Evolutionary conservation across 1,139 yeast species (phyloP), one percentile per base, ranked within the genome.

Genomic region (Diutina rugosa): DNA sequence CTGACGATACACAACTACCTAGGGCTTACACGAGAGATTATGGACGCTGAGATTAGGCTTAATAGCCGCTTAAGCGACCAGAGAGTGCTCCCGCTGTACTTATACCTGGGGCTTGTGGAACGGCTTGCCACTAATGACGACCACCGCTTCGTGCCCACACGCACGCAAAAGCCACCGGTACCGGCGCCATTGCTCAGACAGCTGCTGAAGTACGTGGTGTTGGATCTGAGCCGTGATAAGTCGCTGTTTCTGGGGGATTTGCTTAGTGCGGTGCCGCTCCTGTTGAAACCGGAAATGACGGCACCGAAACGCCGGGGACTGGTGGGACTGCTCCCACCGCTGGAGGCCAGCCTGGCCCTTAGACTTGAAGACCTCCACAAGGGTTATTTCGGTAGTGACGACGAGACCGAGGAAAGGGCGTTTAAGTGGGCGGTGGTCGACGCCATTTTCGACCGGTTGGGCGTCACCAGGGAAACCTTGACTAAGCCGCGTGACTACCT

Each of bases 1-100:
- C 93, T 87, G 65, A 88, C 97, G 0, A 88, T 95, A 12, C 95
- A 91, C 65, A 80, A 82, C 62, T 93, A 93, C 67, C 73, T 93
- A 56, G 97, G 96, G 0, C 71, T 93, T 44, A 90, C 98, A 0
- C 76, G 81, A 32, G 97, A 90, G 63, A 84, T 93, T 47, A 79
- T 89, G 62, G 84, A 85, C 57, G 85, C 91, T 18, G 99, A 93
- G 65, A 71, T 80, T 5, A 74, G 76, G 26, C 72, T 93, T 56
- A 93, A 93, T 66, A 8, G 68, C 73, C 41, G 66, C 71, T 12
- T 9, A 5, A 16, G 14, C 16, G 8, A 71, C 77, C 1, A 68
- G 71, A 26, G 71, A 73, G 58, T 79, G 16, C 68, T 90, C 21
- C 96, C 97, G 0, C 69, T 77, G 6, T 84, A 85, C 68, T 69